Evolutionary conservation across 345 rosid genomes (phyloP).

Genomic region (Erysimum cheiranthoides): DNA sequence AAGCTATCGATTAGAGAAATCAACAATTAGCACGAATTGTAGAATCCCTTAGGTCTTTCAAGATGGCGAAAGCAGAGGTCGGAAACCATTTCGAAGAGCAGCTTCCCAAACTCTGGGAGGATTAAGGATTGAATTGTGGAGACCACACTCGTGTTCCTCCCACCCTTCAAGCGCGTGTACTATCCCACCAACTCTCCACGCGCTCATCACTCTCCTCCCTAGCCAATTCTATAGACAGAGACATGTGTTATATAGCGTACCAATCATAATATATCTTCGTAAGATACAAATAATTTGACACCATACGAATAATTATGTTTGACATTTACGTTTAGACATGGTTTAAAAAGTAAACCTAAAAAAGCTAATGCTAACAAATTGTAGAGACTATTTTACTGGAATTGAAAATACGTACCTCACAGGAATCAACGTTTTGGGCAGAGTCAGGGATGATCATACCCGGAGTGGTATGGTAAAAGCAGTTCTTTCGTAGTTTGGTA

Average conservation of each 20-base stretch:
- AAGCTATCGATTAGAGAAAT: background rate
- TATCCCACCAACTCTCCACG: constrained; percentile 70
- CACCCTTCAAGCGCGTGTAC: constrained; percentile 70
- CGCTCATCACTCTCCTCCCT: constrained; percentile 81
- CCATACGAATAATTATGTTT: background rate
- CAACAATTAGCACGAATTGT: background rate
- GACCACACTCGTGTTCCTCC: constrained; percentile 72
- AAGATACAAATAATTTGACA: background rate
- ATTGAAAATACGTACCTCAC: constrained; percentile 59
- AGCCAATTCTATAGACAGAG: constrained; percentile 60
- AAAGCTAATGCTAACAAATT: background rate
- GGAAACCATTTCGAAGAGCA: constrained; percentile 61
- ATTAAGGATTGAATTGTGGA: constrained; percentile 37
- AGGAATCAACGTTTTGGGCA: constrained; percentile 71
- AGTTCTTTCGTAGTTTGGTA: constrained; percentile 51
- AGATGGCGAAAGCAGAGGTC: constrained; percentile 48
- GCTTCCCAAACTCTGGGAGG: constrained; percentile 63
- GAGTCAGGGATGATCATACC: constrained; percentile 60
- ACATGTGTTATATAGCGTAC: background rate
- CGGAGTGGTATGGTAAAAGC: constrained; percentile 65
- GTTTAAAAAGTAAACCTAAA: background rate
- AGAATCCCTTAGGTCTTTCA: constrained; percentile 8
- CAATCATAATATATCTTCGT: background rate
- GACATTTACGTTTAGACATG: background rate
- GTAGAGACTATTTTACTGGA: background rate